These are phyloP conservation scores for Mallotus japonicus DNA, from an alignment of 441 rosid species.

Conservation along the genomic window DNA sequence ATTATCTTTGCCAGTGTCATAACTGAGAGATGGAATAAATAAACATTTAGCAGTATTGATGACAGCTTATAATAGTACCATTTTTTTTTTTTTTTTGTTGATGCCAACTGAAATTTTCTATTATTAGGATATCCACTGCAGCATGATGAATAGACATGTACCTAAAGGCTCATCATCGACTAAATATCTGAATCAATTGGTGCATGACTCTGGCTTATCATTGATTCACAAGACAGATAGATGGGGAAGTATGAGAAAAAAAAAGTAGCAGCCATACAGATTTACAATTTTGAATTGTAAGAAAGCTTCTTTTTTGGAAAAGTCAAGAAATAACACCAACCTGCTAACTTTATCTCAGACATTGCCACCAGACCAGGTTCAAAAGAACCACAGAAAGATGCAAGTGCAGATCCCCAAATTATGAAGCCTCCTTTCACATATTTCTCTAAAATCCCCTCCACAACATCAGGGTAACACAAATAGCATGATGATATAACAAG, in stretches of 20 bases:
- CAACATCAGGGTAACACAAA: slow-evolving; percentile 51
- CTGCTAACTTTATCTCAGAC: slow-evolving; percentile 66
- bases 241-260: neutral
- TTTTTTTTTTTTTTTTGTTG: neutral
- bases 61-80: neutral
- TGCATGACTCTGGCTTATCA: neutral
- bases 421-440: slow-evolving; percentile 52
- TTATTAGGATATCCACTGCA: neutral
- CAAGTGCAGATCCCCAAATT: slow-evolving; percentile 67
- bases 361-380: slow-evolving; percentile 41
- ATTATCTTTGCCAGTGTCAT: slow-evolving; percentile 60
- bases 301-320: neutral
- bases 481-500: slow-evolving; percentile 83
- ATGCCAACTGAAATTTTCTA: neutral
- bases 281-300: neutral
- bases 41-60: slow-evolving; percentile 15
- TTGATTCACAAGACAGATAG: neutral
- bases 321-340: slow-evolving; percentile 35
- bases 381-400: slow-evolving; percentile 40
- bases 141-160: neutral
- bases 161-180: neutral
- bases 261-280: neutral
- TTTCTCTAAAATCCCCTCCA: slow-evolving; percentile 58
- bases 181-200: neutral
- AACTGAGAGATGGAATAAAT: slow-evolving; percentile 55